Evolutionary conservation across 2,329 filamentous ascomycete genomes (phyloP), one percentile per base, ranked within the genome.

Genomic region (Colletotrichum tropicale): DNA sequence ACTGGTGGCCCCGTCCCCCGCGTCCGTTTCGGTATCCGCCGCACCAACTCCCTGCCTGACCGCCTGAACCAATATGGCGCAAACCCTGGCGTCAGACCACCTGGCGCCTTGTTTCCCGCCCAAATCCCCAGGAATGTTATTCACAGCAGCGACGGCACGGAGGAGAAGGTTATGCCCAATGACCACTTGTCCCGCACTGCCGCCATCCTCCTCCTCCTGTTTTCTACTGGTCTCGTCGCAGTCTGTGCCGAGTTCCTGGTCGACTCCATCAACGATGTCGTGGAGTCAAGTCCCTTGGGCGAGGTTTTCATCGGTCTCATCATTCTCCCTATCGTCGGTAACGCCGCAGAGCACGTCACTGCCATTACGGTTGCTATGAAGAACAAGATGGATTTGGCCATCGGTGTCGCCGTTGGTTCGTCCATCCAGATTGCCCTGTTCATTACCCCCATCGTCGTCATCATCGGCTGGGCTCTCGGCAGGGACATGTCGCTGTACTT

Each of bases 401-500:
- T 95, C 70, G 93, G 92, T 77, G 93, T 95, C 24, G 92, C 93
- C 6, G 89, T 95, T 9, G 93, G 93, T 71, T 93, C 90, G 77
- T 93, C 91, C 65, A 94, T 95, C 78, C 93, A 95, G 84, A 94
- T 95, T 82, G 91, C 93, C 16, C 86, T 95, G 9, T 93, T 94
- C 81, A 88, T 94, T 68, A 94, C 93, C 6, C 93, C 93, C 1
- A 85, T 94, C 21, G 89, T 94, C 36, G 93, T 95, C 36, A 91
- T 94, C 28, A 86, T 94, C 24, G 93, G 93, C n/a, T 95, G 93
- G 93, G 89, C 89, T 76, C 89, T 94, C 83, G 85, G 88, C 76
- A 90, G 90, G 75, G 88, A 92, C n/a, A 94, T 95, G 92, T 91
- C 93, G 32, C 89, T 98, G 38, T 96, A 96, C 86, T 98, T 98